These are phyloP conservation scores for Chenopodium formosanum DNA, from an alignment of 148 eudicot species.

Conservation along the genomic window DNA sequence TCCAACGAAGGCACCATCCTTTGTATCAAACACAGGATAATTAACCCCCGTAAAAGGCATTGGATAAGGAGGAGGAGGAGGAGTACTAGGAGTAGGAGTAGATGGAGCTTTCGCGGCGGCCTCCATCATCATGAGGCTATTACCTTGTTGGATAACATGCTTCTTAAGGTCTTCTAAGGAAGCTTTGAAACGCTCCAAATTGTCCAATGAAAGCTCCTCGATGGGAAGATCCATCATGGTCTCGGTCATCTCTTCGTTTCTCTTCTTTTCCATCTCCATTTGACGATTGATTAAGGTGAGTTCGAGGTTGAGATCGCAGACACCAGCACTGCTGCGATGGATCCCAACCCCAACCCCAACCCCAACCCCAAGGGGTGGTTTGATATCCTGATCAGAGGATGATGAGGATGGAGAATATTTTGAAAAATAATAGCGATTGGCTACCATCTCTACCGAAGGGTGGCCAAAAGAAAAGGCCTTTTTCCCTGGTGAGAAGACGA, in stretches of 20 bases:
- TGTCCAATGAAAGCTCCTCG: slow-evolving; percentile 22
- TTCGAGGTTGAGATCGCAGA: slow-evolving; percentile 16
- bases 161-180: slow-evolving; percentile 39
- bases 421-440: slow-evolving; percentile 16
- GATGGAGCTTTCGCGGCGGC: neutral
- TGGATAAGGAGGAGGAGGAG: neutral
- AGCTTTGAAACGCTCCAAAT: slow-evolving; percentile 34
- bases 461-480: slow-evolving; percentile 33
- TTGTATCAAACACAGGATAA: neutral
- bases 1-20: neutral
- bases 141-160: slow-evolving; percentile 25
- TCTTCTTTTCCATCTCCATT: slow-evolving; percentile 37
- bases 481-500: slow-evolving; percentile 35
- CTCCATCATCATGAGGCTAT: slow-evolving; percentile 20
- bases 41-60: no score
- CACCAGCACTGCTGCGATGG: neutral
- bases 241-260: slow-evolving; percentile 30
- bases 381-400: no score
- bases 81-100: neutral
- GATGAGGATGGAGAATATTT: neutral
- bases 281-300: slow-evolving; percentile 27
- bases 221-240: slow-evolving; percentile 42
- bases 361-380: no score
- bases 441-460: slow-evolving; percentile 23
- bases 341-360: no score